Base-by-base conservation (phyloP, 495 filamentous ascomycete species). In the Hypoxylon fuscum region DNA sequence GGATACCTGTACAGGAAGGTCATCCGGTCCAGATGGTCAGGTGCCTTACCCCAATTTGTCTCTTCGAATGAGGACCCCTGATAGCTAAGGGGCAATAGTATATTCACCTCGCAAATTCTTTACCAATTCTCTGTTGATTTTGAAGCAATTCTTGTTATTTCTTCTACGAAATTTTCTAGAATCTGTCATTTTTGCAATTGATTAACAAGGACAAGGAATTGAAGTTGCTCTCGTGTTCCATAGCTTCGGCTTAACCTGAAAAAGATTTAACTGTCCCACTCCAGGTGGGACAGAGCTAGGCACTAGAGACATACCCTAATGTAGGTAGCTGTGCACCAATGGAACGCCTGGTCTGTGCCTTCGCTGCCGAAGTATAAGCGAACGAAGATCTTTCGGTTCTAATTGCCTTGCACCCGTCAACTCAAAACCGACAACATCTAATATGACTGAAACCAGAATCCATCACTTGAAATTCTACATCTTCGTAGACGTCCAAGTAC, bases 11-110 rank as follows among this genome's bases (percentile, higher is more conserved):
- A 23, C 37, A 44, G 63, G 63, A 61, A 66, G 63, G 63, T 62
- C 21, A 62, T 61, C 63, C 57, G 57, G 63, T 58, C 46, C 0
- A 45, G 34, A 18, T 53, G 63, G 27, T 66, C 63, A 66, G 63
- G 57, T 66, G 63, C 53, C 52, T 31, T 57, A 51, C 63, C 51
- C 63, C 63, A 66, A 66, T 66, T 62, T 66, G 53, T 42, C n/a
- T 45, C 46, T 66, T 52, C 57, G 53, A 66, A 66, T 66, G 47
- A 52, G 51, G 10, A 66, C 52, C 57, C 57, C 57, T 66, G 25
- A 29, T 44, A 58, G 23, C 43, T 56, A 29, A 49, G 14, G 40
- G 45, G 27, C 40, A 45, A 40, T 49, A 59, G 35, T 58, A 57
- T 56, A 43, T 61, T 48, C 53, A 27, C 41, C 43, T 62, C 63